Percentiles rank a stretch among this genome's conserved stretches.
phyloP scores from a whole-genome alignment of 768 basidiomycete genomes.

The Trametes sanguinea region DNA sequence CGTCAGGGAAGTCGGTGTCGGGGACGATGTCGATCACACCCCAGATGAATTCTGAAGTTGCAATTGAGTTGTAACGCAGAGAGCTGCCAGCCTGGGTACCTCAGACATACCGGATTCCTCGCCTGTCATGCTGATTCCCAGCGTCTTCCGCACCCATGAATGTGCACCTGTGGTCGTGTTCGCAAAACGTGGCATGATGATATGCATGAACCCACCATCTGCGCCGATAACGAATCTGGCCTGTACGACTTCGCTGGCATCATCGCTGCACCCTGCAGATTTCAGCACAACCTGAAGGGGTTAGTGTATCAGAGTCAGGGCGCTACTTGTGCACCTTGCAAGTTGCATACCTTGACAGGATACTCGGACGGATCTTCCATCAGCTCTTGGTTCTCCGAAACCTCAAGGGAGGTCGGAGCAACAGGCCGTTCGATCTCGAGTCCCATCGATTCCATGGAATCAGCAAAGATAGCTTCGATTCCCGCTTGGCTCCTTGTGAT shows the following conservation, averaged over 20 bases:
- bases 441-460: constrained; percentile 51
- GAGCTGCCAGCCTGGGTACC: too few species aligned
- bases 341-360: constrained; percentile 30
- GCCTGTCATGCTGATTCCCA: constrained; percentile 41
- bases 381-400: constrained; percentile 43
- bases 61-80: background rate
- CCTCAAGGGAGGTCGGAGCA: constrained; percentile 45
- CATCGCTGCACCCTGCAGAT: background rate
- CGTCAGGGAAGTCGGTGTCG: constrained; percentile 78
- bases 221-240: constrained; percentile 41
- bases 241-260: constrained; percentile 25
- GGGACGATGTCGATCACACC: constrained; percentile 55
- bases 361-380: constrained; percentile 41
- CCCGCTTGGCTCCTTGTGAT: constrained; percentile 62
- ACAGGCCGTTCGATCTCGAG: constrained; percentile 41
- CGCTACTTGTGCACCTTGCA: too few species aligned
- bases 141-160: constrained; percentile 39
- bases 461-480: constrained; percentile 62
- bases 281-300: too few species aligned
- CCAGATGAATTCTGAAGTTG: constrained; percentile 38
- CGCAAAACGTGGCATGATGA: too few species aligned
- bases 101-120: constrained; percentile 34
- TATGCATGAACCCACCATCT: constrained; percentile 29
- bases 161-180: constrained; percentile 30
- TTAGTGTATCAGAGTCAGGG: too few species aligned